Evolutionary conservation across 2,329 filamentous ascomycete species (phyloP).

Genomic region (Penicillium sp.): DNA sequence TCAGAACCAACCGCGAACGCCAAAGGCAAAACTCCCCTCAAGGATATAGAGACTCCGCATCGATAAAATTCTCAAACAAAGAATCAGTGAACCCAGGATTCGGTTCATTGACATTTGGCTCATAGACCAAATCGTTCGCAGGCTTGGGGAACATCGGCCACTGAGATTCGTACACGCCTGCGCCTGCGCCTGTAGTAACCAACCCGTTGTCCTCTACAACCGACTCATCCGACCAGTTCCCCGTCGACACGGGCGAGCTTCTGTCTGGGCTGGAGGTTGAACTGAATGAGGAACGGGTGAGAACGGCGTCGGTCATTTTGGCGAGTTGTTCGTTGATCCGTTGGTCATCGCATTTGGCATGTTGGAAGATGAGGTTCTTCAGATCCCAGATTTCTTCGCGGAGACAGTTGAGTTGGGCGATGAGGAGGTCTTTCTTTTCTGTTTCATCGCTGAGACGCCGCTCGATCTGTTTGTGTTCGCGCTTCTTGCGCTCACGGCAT

Average conservation of each 20-base stretch:
- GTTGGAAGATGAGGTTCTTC: constrained; percentile 23
- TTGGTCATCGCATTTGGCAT: constrained; percentile 19
- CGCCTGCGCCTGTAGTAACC: not conserved
- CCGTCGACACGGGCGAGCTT: constrained; percentile 12
- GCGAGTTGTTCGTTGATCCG: constrained; percentile 20
- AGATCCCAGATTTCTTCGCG: constrained; percentile 22
- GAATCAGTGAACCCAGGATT: not conserved
- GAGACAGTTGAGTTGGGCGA: constrained; percentile 15
- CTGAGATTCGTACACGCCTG: not conserved
- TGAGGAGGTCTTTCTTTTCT: constrained; percentile 17
- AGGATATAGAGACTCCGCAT: constrained; percentile 2
- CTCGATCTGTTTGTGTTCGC: constrained; percentile 20
- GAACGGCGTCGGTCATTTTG: constrained; percentile 15
- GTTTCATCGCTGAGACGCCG: constrained; percentile 15
- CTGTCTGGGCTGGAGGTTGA: not conserved
- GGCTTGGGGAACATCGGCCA: constrained; percentile 2
- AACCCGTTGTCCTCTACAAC: not conserved
- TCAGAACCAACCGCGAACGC: not conserved
- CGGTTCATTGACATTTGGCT: too few relatives aligned
- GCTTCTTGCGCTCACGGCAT: constrained; percentile 23
- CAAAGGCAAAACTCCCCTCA: not conserved
- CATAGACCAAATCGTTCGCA: not conserved
- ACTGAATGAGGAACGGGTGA: not conserved
- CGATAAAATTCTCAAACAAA: constrained; percentile 9
- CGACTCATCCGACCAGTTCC: constrained; percentile 18